Evolutionary conservation across 768 basidiomycete species (phyloP), one percentile per base, ranked within the genome.

Genomic region (Peribolospora kevripleyi): DNA sequence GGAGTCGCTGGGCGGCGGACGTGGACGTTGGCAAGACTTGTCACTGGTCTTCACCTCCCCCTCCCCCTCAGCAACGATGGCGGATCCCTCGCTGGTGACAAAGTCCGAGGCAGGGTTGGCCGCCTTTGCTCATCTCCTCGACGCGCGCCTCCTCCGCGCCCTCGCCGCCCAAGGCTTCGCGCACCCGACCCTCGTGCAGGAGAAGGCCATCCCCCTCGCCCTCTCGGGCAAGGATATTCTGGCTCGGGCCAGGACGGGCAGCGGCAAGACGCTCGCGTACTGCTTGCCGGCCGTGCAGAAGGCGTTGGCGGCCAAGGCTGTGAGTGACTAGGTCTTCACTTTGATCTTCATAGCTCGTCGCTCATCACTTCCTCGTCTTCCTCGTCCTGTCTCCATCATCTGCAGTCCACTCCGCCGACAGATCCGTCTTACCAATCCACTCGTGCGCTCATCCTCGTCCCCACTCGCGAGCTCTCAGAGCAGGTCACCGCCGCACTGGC

Each of bases 221-320:
- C 74, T 98, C 42, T 82, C 87, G 67, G 79, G 81, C 60, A 69
- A 69, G 42, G 93, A 98, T 67, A 82, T 98, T 54, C 77, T 98
- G 41, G 91, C 90, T 14, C 76, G 85, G 48, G 91, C 93, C 3
- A 76, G 85, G 41, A 98, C 93, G 3, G 93, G 93, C 13, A 88
- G 84, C 55, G 93, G 93, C 37, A 98, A 98, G 71, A 98, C 93
- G 0, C 85, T 83, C 3, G 87, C 93, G 3, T 98, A 98, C 66
- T 85, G 84, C 61, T 74, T 97, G 7, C 93, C 93, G 0, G 69
- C 90, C 37, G 71, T 85, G 0, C 88, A 97, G 66, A 25, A 25
- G 25, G 25, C 25, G 25, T 25, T 51, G 14, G 6, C 49, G 49
- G 48, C 13, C 46, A 14, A 7, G 9, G 8, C 39, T n/a, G 36